Evolutionary conservation across 192 early-diverging fungal genomes (phyloP), one percentile per base, ranked within the genome.

Genomic region (Coemansia asiatica): DNA sequence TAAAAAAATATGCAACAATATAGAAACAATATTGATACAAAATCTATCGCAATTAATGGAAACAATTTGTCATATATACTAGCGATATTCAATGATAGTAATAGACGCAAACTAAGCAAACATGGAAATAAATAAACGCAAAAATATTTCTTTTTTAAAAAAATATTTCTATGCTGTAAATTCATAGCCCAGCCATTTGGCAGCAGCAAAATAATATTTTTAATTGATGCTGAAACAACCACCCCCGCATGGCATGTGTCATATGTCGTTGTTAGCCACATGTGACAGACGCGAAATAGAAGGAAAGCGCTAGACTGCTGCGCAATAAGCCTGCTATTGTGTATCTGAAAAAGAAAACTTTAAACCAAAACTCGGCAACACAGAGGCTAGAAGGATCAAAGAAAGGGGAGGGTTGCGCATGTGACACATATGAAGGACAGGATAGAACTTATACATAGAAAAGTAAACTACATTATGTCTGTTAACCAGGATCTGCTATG

Each of bases 281-380:
- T 44, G 40, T 44, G 29, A 59, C 19, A 23, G 33, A 59, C 28
- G 50, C 40, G 26, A 40, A 59, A 19, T 19, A 29, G 23, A 59
- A 21, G 15, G 40, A 16, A 16, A 12, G 15, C n/a, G 40, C 15
- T 44, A 16, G 40, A 44, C 40, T 44, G 40, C 10, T 44, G 40
- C 40, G 15, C 40, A 44, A 44, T 44, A 44, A 12, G 40, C 40
- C 40, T 44, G 10, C 5, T 12, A 16, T 44, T 44, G 8, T 44
- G 10, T 44, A 12, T 44, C n/a, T n/a, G n/a, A n/a, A 16, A 2
- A 16, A 44, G 15, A 44, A 44, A 44, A 44, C 4, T 36, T 36
- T 36, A 10, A 36, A 36, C 10, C 4, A 36, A 4, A 36, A 36
- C 10, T 36, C 35, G 35, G 35, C 10, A 7, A 36, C 10, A 10